These are phyloP conservation scores for Emiliania huxleyi DNA, from an alignment of 78 protist genomes.

Conservation along the genomic window DNA sequence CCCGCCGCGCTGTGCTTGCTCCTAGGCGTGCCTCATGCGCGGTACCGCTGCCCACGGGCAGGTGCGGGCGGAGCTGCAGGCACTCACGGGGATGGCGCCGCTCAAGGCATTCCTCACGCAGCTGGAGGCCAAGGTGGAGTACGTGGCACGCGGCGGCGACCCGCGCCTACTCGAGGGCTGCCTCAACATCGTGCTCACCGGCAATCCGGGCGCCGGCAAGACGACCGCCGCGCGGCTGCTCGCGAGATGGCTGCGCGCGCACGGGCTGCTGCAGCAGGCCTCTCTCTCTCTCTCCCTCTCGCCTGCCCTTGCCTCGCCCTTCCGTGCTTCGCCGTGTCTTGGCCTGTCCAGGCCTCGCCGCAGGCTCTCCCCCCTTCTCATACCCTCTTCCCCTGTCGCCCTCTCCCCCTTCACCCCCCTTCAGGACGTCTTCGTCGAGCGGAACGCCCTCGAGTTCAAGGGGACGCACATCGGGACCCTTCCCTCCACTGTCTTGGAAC, in stretches of 20 bases:
- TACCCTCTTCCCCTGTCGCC: too few relatives aligned
- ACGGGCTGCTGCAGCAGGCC: neutral
- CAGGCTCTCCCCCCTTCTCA: too few relatives aligned
- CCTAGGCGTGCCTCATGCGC: too few relatives aligned
- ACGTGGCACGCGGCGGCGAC: neutral
- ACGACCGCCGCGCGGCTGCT: neutral
- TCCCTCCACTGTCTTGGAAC: too few relatives aligned
- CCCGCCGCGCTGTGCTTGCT: too few relatives aligned
- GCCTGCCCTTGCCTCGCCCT: neutral
- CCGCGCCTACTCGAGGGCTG: neutral
- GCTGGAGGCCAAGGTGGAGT: neutral
- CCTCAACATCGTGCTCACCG: constrained; percentile 13
- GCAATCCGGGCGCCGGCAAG: constrained; percentile 23
- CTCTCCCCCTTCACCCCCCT: too few relatives aligned
- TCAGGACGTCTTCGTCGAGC: neutral
- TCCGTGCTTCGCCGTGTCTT: neutral
- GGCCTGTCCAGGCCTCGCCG: neutral
- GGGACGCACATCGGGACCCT: constrained; percentile 6
- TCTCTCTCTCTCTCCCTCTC: neutral
- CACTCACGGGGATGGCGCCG: neutral
- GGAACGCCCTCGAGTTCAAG: neutral
- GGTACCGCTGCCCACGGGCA: too few relatives aligned
- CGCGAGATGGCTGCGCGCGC: neutral
- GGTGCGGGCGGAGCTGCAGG: neutral
- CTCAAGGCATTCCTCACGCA: neutral